Evolutionary conservation across 805 yeast genomes (phyloP), one percentile per base, ranked within the genome.

Genomic region (Saccharomycopsis babjevae): DNA sequence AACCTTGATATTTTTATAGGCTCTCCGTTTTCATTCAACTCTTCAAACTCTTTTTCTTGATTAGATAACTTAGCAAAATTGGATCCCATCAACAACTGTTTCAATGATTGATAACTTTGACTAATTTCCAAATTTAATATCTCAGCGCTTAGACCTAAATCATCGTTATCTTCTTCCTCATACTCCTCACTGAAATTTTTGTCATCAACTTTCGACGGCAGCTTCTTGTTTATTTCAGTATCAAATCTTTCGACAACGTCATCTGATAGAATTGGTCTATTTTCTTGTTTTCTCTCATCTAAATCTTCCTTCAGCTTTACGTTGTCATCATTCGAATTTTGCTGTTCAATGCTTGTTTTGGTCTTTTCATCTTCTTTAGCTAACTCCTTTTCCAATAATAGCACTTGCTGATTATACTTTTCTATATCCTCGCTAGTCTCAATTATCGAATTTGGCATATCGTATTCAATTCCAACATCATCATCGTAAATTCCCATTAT

Each of bases 1-100:
- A 89, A 89, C 58, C 90, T 74, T 68, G 96, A 88, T 1, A 81
- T 73, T 62, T 77, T 83, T 7, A 80, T 69, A 0, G 84, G 83
- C 59, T 82, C 79, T 0, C 89, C 89, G 43, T 72, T 67, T 59
- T 82, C 86, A 66, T 87, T 90, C 6, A 87, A 73, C 0, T 89
- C 90, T 67, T 87, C 96, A 20, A 82, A 66, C 61, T 83, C 92
- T 62, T 72, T 67, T 50, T 81, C 88, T 57, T 75, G 72, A 1
- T 78, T 79, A 1, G 79, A 72, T 62, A 76, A 74, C 57, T 69
- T 73, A 61, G 68, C 22, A 40, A 50, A 81, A 2, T 84, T 84
- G 0, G 81, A 81, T 39, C 81, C 71, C 65, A 88, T 74, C 22
- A 74, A 65, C 62, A 76, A 77, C 58, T 81, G 80, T 56, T 87